These are phyloP conservation scores for Tricholoma terreum DNA, from an alignment of 768 basidiomycete species.

Conservation along the genomic window DNA sequence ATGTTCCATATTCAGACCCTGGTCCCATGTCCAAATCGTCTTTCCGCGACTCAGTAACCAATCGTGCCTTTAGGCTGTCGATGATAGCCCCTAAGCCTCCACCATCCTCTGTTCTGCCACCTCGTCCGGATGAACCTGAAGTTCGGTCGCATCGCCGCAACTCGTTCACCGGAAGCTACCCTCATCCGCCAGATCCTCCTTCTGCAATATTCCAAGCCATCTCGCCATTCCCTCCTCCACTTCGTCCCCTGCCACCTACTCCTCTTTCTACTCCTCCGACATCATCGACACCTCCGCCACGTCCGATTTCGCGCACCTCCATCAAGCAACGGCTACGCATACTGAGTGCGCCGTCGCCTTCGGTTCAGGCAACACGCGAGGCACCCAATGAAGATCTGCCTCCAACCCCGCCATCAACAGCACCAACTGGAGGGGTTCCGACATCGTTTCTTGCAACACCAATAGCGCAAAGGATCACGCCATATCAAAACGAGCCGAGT, in stretches of 20 bases:
- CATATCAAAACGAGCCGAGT: slow-evolving; percentile 50
- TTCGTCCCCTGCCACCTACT: slow-evolving; percentile 17
- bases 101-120: slow-evolving; percentile 57
- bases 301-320: slow-evolving; percentile 37
- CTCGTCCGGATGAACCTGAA: slow-evolving; percentile 60
- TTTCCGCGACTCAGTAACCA: slow-evolving; percentile 56
- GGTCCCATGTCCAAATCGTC: slow-evolving; percentile 30
- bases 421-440: not conserved
- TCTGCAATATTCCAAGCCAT: slow-evolving; percentile 38
- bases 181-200: slow-evolving; percentile 38
- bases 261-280: slow-evolving; percentile 18
- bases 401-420: not conserved
- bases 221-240: slow-evolving; percentile 17
- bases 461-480: slow-evolving; percentile 63
- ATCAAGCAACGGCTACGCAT: slow-evolving; percentile 66
- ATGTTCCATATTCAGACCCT: slow-evolving; percentile 17
- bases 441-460: slow-evolving; percentile 42
- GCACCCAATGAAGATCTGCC: not conserved
- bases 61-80: slow-evolving; percentile 57
- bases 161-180: slow-evolving; percentile 35
- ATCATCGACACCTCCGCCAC: slow-evolving; percentile 41
- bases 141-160: slow-evolving; percentile 29
- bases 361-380: not conserved
- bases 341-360: slow-evolving; percentile 54
- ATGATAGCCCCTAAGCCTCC: slow-evolving; percentile 63